phyloP scores from a whole-genome alignment of 768 basidiomycete species.

The Boletus edulis region DNA sequence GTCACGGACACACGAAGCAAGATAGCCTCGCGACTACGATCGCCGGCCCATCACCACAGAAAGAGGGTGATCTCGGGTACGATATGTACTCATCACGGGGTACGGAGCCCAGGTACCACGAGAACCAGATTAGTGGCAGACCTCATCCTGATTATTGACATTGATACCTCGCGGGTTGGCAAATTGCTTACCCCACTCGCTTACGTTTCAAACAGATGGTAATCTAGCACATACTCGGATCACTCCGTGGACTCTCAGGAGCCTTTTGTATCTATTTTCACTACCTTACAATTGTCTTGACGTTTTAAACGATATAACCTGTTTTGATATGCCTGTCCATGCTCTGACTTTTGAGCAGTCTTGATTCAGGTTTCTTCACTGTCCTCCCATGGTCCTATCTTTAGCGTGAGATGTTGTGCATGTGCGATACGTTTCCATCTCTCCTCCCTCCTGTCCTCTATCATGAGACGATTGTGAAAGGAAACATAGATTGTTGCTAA shows the following conservation, averaged over 20 bases:
- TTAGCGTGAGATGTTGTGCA: slow-evolving; percentile 15
- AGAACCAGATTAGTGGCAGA: slow-evolving; percentile 28
- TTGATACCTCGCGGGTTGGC: not conserved
- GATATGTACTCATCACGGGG: slow-evolving; percentile 25
- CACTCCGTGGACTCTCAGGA: slow-evolving; percentile 7
- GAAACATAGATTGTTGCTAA: slow-evolving; percentile 14
- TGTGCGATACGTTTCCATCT: slow-evolving; percentile 28
- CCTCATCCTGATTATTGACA: slow-evolving; percentile 43
- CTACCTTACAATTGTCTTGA: not conserved
- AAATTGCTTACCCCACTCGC: not conserved
- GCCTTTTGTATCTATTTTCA: not conserved
- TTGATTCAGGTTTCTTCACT: slow-evolving; percentile 9
- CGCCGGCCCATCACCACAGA: slow-evolving; percentile 46
- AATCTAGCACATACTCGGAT: slow-evolving; percentile 1
- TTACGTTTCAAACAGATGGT: not conserved
- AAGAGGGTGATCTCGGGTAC: slow-evolving; percentile 37
- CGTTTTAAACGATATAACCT: not conserved
- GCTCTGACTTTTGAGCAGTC: not conserved
- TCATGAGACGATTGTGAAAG: slow-evolving; percentile 19
- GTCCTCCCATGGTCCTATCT: slow-evolving; percentile 32
- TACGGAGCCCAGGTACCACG: slow-evolving; percentile 30
- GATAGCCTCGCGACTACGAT: slow-evolving; percentile 62
- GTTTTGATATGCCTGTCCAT: not conserved
- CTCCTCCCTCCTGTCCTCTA: slow-evolving; percentile 21
- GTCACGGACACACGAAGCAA: slow-evolving; percentile 49